These are phyloP conservation scores for Aurantiochytrium sp. DNA, from an alignment of 108 stramenopile species.

Conservation along the genomic window DNA sequence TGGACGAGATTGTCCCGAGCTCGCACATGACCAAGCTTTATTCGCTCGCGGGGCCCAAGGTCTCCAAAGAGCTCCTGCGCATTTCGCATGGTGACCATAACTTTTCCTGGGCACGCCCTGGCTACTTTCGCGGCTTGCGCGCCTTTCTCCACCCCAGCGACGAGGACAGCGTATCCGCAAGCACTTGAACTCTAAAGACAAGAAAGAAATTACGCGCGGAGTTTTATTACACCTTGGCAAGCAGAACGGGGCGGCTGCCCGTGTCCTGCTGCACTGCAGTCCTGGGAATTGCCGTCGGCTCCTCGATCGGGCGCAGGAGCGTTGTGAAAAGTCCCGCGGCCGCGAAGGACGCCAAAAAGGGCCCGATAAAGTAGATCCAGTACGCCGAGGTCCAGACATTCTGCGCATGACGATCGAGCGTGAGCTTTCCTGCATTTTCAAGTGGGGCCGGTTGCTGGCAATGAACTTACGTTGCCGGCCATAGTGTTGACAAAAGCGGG, in stretches of 20 bases:
- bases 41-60: neutral
- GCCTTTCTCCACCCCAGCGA: neutral
- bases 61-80: neutral
- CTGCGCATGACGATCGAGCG: too few relatives aligned
- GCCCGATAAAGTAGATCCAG: constrained; percentile 54
- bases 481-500: constrained; percentile 50
- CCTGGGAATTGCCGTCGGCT: neutral
- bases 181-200: too few relatives aligned
- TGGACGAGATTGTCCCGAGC: constrained; percentile 8
- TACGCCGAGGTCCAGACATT: neutral
- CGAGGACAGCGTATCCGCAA: neutral
- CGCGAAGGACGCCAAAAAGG: constrained; percentile 35
- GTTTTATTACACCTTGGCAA: constrained; percentile 27
- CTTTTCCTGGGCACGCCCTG: neutral
- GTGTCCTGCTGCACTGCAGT: neutral
- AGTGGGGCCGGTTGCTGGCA: too few relatives aligned
- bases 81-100: constrained; percentile 4
- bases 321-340: neutral
- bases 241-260: neutral
- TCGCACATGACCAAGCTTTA: constrained; percentile 2
- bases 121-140: neutral
- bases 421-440: too few relatives aligned
- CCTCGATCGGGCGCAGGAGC: neutral
- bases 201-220: too few relatives aligned
- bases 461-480: constrained; percentile 29